phyloP scores from a whole-genome alignment of 2,329 filamentous ascomycete genomes.

The Scopulariopsis brevicaulis region DNA sequence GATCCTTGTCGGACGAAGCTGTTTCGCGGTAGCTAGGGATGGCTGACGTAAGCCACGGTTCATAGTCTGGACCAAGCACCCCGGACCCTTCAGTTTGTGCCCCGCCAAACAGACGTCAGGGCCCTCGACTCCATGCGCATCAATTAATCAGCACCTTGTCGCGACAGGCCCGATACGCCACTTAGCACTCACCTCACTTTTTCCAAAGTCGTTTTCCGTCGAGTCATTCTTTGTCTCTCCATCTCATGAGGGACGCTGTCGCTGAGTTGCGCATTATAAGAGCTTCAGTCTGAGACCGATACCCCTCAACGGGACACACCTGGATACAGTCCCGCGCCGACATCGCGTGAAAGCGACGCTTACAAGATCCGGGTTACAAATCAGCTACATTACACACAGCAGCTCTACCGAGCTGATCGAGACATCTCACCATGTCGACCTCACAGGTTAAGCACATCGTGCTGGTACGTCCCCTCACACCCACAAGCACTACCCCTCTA shows the following conservation, averaged over 20 bases:
- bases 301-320: neutral
- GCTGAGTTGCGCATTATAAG: neutral
- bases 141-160: neutral
- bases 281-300: neutral
- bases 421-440: slow-evolving; percentile 7
- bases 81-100: neutral
- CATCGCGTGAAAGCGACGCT: neutral
- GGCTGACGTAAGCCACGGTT: neutral
- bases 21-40: neutral
- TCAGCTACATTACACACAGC: neutral
- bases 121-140: neutral
- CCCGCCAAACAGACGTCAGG: neutral
- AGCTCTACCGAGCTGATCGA: neutral
- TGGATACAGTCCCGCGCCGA: neutral
- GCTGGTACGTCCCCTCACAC: slow-evolving; percentile 40
- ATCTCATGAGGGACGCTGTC: neutral
- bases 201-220: neutral
- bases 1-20: neutral
- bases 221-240: neutral
- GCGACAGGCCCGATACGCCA: neutral
- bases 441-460: slow-evolving; percentile 63
- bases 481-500: neutral
- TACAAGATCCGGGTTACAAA: neutral
- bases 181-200: neutral
- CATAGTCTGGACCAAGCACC: neutral